phyloP scores from a whole-genome alignment of 129 eudicot species.

The Lactuca saligna region DNA sequence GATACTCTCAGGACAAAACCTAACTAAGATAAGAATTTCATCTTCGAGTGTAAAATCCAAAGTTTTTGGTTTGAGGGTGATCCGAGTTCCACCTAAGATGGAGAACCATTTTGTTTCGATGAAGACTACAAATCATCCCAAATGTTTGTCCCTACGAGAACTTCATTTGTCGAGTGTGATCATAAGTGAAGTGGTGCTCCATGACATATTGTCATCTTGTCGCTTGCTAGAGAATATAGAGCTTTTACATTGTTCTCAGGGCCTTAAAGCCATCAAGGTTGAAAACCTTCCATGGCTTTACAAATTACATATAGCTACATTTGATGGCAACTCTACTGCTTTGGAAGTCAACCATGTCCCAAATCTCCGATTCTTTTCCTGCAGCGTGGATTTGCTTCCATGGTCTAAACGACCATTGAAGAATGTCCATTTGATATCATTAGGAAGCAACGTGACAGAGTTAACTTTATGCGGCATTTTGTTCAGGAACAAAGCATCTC shows the following conservation, averaged over 20 bases:
- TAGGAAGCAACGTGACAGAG: background rate
- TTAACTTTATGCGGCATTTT: background rate
- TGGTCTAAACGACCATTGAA: background rate
- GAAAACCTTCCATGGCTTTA: background rate
- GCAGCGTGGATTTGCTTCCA: background rate
- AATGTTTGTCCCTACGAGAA: background rate
- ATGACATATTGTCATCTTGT: background rate
- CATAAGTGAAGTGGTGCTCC: background rate
- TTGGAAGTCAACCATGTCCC: background rate
- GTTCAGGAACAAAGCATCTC: background rate
- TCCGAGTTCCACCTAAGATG: no score
- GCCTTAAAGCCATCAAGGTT: background rate
- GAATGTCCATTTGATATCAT: background rate
- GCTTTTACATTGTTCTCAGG: background rate
- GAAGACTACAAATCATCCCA: background rate
- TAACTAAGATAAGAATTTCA: background rate
- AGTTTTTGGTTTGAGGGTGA: no score
- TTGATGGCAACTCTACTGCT: background rate
- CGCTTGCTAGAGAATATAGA: background rate
- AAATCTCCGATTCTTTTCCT: background rate
- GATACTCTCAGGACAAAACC: constrained; percentile 8
- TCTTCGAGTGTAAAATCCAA: no score
- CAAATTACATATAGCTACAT: background rate
- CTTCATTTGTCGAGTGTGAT: background rate
- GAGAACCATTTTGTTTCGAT: background rate